These are phyloP conservation scores for Gnetum montanum DNA, from an alignment of 75 land plant genomes.

Conservation along the genomic window DNA sequence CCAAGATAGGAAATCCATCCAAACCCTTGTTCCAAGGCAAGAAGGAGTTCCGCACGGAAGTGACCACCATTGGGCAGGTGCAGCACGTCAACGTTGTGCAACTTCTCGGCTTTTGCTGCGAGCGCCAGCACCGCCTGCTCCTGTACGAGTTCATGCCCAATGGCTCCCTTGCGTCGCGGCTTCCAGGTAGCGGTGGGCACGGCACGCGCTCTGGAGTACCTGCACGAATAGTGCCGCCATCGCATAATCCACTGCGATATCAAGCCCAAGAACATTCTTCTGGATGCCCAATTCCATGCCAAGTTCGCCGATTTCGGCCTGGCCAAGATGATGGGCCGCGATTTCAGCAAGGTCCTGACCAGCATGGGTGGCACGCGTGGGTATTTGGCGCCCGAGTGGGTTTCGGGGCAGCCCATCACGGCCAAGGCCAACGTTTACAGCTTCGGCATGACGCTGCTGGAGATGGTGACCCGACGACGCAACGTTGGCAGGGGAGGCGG, in stretches of 20 bases:
- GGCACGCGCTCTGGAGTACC: not conserved
- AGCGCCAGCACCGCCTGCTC: not conserved
- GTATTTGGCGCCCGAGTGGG: conserved; percentile 37
- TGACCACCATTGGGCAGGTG: not conserved
- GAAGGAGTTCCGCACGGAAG: not conserved
- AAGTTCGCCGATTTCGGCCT: conserved; percentile 55
- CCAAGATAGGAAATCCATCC: too few relatives aligned
- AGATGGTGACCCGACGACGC: not conserved
- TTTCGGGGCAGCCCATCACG: not conserved
- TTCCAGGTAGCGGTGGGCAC: not conserved
- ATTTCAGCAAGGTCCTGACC: conserved; percentile 38
- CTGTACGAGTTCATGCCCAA: not conserved
- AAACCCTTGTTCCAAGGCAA: too few relatives aligned
- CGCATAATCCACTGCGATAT: not conserved
- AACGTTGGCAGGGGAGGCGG: not conserved
- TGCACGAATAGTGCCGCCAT: not conserved
- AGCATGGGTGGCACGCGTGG: conserved; percentile 46
- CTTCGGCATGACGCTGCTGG: not conserved
- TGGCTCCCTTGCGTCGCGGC: not conserved
- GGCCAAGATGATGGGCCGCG: conserved; percentile 35
- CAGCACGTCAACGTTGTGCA: not conserved
- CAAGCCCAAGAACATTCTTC: conserved; percentile 42
- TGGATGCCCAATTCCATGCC: conserved; percentile 25
- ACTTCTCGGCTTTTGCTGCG: not conserved
- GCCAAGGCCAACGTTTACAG: not conserved